Conservation (phyloP, 345 rosid species). For the Camelina sativa region DNA sequence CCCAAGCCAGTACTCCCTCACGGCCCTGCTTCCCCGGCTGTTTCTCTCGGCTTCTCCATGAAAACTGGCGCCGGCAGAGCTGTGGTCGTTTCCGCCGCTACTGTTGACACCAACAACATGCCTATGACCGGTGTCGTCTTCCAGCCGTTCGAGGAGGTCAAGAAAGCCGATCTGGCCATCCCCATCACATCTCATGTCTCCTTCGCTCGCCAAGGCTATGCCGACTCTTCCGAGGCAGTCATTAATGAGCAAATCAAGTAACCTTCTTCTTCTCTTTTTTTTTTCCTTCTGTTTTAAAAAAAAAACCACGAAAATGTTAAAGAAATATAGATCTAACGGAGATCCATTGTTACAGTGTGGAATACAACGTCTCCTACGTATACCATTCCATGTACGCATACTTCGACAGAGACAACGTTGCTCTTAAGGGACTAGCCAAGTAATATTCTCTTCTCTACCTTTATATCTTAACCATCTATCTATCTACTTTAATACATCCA, state of each 20-base stretch:
- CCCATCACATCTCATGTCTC: conserved; percentile 59
- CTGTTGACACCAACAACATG: conserved; percentile 36
- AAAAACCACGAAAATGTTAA: background rate
- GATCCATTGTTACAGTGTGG: conserved; percentile 59
- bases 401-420: conserved; percentile 84
- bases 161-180: conserved; percentile 58
- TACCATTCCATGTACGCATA: conserved; percentile 87
- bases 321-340: background rate
- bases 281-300: too few species aligned
- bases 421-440: conserved; percentile 77
- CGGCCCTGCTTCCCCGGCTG: conserved; percentile 25
- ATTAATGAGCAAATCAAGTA: conserved; percentile 93
- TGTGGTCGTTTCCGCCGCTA: conserved; percentile 43
- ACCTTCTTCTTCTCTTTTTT: background rate
- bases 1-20: conserved; percentile 28
- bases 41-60: conserved; percentile 16
- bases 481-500: background rate
- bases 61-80: conserved; percentile 29
- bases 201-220: conserved; percentile 68
- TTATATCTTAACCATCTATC: background rate
- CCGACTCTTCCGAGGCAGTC: conserved; percentile 60
- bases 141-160: conserved; percentile 79
- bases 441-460: conserved; percentile 34
- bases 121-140: conserved; percentile 68
- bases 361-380: conserved; percentile 74